These are phyloP conservation scores for Lomentospora prolificans DNA, from an alignment of 2,329 filamentous ascomycete genomes.

Conservation along the genomic window DNA sequence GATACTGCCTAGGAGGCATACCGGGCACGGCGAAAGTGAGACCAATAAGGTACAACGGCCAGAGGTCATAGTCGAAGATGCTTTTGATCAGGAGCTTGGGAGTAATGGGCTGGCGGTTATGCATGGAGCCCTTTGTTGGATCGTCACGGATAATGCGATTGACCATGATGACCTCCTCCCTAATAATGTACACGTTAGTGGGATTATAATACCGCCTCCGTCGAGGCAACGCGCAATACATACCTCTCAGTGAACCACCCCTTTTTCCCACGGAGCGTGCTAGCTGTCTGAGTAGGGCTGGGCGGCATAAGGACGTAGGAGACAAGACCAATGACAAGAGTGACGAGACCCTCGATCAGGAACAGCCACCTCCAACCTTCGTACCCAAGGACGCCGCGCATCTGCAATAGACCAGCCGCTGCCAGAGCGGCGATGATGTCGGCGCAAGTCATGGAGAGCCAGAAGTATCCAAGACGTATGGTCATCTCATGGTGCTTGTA, in stretches of 20 bases:
- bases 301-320: slow-evolving; percentile 47
- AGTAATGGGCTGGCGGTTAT: slow-evolving; percentile 48
- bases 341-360: slow-evolving; percentile 40
- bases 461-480: slow-evolving; percentile 29
- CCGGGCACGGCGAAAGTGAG: not conserved
- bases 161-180: slow-evolving; percentile 50
- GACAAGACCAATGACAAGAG: slow-evolving; percentile 37
- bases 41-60: slow-evolving; percentile 17
- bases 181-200: slow-evolving; percentile 7
- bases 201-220: no score
- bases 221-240: no score
- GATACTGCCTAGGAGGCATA: slow-evolving; percentile 34
- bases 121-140: slow-evolving; percentile 49
- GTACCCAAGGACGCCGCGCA: slow-evolving; percentile 25
- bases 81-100: slow-evolving; percentile 38
- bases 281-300: slow-evolving; percentile 38
- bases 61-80: slow-evolving; percentile 47
- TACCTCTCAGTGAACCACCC: slow-evolving; percentile 49
- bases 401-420: slow-evolving; percentile 28
- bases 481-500: slow-evolving; percentile 30
- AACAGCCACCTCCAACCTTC: slow-evolving; percentile 41
- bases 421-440: slow-evolving; percentile 28
- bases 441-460: slow-evolving; percentile 28
- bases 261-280: slow-evolving; percentile 41
- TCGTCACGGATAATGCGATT: slow-evolving; percentile 51